Evolutionary conservation across 75 land plant species (phyloP).

Genomic region (Chamaecyparis obtusa): DNA sequence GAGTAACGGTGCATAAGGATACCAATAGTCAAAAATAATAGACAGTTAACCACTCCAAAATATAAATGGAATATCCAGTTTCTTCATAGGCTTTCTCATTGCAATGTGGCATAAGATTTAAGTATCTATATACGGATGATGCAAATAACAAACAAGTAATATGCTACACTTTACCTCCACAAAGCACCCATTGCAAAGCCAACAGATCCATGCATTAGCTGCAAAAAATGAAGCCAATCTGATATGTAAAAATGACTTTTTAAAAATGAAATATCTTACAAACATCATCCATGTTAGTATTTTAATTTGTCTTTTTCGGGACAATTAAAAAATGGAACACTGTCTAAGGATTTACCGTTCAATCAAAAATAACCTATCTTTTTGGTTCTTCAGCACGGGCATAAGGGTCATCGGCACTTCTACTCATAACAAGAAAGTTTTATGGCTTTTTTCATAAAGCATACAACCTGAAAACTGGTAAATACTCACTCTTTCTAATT

Average conservation of each 20-base stretch:
- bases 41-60: not conserved
- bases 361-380: too few relatives aligned
- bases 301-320: too few relatives aligned
- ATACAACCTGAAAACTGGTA: too few relatives aligned
- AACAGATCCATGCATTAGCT: constrained; percentile 92
- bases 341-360: too few relatives aligned
- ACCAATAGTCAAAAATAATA: not conserved
- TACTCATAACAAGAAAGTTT: too few relatives aligned
- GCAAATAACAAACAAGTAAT: not conserved
- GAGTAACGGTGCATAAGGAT: not conserved
- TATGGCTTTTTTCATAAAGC: too few relatives aligned
- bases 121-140: not conserved
- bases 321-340: too few relatives aligned
- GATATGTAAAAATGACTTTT: not conserved
- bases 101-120: not conserved
- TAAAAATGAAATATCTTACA: not conserved
- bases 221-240: constrained; percentile 18
- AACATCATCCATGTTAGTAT: not conserved
- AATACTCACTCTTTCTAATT: too few relatives aligned
- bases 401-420: too few relatives aligned
- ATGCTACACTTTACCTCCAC: constrained; percentile 64
- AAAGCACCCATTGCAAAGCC: constrained; percentile 88
- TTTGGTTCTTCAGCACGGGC: too few relatives aligned
- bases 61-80: not conserved
- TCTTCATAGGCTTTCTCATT: not conserved